phyloP scores from a whole-genome alignment of 768 basidiomycete species.

The Serendipita indica region DNA sequence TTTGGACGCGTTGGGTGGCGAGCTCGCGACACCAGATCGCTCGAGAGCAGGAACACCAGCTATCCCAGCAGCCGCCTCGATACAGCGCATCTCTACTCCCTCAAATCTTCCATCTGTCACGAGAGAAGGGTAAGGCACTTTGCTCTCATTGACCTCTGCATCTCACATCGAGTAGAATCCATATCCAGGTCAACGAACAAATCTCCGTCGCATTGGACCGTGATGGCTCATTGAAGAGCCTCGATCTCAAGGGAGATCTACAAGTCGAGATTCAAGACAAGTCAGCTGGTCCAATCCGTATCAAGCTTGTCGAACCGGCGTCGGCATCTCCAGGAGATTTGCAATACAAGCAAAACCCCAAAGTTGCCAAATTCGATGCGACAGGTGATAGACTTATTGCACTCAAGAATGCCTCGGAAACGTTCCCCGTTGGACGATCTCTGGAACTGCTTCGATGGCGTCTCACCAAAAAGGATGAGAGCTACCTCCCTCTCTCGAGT shows the following conservation, averaged over 20 bases:
- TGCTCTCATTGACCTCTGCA: conserved; percentile 1
- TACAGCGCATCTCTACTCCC: conserved; percentile 26
- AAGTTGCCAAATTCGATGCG: conserved; percentile 73
- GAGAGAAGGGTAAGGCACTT: conserved; percentile 46
- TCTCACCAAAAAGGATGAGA: conserved; percentile 81
- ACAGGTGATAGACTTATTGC: conserved; percentile 54
- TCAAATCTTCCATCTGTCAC: conserved; percentile 62
- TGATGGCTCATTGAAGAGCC: conserved; percentile 78
- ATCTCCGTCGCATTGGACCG: conserved; percentile 68
- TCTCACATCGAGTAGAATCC: conserved; percentile 40
- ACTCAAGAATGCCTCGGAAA: conserved; percentile 65
- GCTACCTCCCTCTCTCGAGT: conserved; percentile 83
- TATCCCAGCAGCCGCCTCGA: conserved; percentile 32
- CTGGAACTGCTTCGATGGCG: conserved; percentile 88
- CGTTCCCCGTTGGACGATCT: conserved; percentile 79
- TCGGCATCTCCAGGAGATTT: conserved; percentile 49
- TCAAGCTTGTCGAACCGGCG: conserved; percentile 41
- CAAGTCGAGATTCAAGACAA: conserved; percentile 76
- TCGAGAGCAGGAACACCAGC: conserved; percentile 39
- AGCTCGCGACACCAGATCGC: conserved; percentile 43
- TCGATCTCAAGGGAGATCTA: conserved; percentile 92
- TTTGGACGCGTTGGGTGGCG: conserved; percentile 74
- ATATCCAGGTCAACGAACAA: conserved; percentile 72
- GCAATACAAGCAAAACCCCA: conserved; percentile 95
- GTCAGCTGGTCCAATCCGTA: conserved; percentile 50